phyloP scores from a whole-genome alignment of 176 grass and related monocot genomes.

The Typha latifolia region DNA sequence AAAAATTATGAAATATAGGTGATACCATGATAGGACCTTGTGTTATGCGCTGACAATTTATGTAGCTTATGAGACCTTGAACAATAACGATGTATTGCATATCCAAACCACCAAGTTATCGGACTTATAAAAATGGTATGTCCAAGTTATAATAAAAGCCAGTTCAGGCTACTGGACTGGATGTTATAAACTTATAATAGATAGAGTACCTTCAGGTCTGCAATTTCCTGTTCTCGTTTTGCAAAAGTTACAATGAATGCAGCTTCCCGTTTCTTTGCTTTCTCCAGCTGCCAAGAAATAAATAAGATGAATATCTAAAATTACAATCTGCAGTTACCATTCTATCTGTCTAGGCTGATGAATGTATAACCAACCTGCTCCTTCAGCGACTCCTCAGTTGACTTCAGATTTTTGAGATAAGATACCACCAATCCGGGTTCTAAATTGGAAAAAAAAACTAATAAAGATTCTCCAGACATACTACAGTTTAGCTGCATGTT shows the following conservation, averaged over 20 bases:
- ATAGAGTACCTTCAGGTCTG: constrained; percentile 68
- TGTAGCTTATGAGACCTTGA: background rate
- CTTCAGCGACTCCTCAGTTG: constrained; percentile 88
- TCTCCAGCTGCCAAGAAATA: constrained; percentile 62
- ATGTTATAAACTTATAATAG: background rate
- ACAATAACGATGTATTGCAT: background rate
- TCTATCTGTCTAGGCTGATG: background rate
- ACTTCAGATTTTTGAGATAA: constrained; percentile 80
- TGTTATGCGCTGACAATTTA: background rate
- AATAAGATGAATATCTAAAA: constrained; percentile 6
- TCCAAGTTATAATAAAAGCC: background rate
- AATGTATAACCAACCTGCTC: constrained; percentile 60
- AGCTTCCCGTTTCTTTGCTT: constrained; percentile 99
- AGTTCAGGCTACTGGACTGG: too few relatives aligned
- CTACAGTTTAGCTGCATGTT: background rate
- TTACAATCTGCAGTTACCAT: constrained; percentile 2
- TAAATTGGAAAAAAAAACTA: constrained; percentile 17
- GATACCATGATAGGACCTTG: background rate
- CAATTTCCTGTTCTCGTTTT: constrained; percentile 93
- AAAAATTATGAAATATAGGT: too few relatives aligned
- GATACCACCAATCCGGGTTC: constrained; percentile 72
- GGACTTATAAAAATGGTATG: constrained; percentile 2
- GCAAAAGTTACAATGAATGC: constrained; percentile 96
- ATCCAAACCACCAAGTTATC: background rate
- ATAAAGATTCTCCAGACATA: background rate